Evolutionary conservation across 352 stramenopile species (phyloP), one percentile per base, ranked within the genome.

Genomic region (Phytophthora vignae): DNA sequence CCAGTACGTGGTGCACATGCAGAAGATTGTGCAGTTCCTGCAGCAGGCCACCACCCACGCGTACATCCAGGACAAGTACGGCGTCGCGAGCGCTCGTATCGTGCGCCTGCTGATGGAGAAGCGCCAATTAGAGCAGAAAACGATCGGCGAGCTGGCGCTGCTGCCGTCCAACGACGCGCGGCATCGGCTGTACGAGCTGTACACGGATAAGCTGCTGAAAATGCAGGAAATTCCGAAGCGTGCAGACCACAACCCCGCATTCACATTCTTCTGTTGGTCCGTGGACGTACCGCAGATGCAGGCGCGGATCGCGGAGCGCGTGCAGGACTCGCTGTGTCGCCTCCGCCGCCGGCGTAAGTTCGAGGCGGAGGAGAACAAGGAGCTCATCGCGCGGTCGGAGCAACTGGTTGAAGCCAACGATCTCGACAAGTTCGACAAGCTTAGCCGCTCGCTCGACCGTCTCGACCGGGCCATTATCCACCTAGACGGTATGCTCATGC

Each of bases 1-100:
- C n/a, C 88, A 94, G 65, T 97, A 96, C 64, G 88, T 93, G 22
- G 88, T 97, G 31, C 90, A 97, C 71, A 95, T 97, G 87, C 83
- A 93, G 65, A 97, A 97, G 77, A 95, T 97, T 60, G 76, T 95
- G 21, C 75, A 84, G 46, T 94, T 93, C 57, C 60, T 97, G 29
- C 76, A 85, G 49, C 90, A 93, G 44, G 90, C 82, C 64, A 95
- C 88, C 33, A 88, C 87, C 4, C 90, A 95, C 67, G 78, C 88
- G 57, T 97, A 94, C 62, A 69, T 97, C 1, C 77, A 91, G 42
- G 90, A 97, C 38, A 93, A 90, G 69, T 95, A 85, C 61, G 90
- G 90, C 64, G 82, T 90, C 17, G 78, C 79, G 38, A 97, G 88
- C 59, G 90, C 90, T 54, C 90, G 90, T 57, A 96, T 97, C 69